Evolutionary conservation across 2,329 filamentous ascomycete species (phyloP).

Genomic region (Neonectria punicea): DNA sequence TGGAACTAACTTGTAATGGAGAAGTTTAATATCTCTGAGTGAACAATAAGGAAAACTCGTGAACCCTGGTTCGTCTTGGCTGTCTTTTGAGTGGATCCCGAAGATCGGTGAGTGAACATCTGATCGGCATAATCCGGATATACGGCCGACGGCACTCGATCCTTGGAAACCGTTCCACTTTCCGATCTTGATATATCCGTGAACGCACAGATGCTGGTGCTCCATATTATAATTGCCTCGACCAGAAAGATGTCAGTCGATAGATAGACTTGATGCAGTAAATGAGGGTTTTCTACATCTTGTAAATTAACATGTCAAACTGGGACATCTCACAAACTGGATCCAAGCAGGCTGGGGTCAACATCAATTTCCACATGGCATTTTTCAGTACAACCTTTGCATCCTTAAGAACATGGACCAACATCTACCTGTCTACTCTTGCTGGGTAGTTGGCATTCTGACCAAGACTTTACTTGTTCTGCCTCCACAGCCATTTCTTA

Average conservation of each 20-base stretch:
- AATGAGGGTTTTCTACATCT: too few species aligned
- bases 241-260: not conserved
- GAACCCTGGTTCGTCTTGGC: not conserved
- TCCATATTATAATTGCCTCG: not conserved
- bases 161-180: not conserved
- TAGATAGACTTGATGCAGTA: not conserved
- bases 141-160: not conserved
- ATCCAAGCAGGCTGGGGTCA: too few species aligned
- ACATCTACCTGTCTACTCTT: not conserved
- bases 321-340: too few species aligned
- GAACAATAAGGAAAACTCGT: not conserved
- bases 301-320: not conserved
- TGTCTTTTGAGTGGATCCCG: slow-evolving; percentile 6
- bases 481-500: not conserved
- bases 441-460: too few species aligned
- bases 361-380: not conserved
- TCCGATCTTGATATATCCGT: not conserved
- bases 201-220: not conserved
- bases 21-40: not conserved
- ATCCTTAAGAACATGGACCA: too few species aligned
- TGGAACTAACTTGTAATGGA: not conserved
- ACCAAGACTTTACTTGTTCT: not conserved
- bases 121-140: not conserved
- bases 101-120: slow-evolving; percentile 1
- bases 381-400: not conserved